These are phyloP conservation scores for Cladosporium phlei DNA, from an alignment of 2,329 filamentous ascomycete species.

Conservation along the genomic window DNA sequence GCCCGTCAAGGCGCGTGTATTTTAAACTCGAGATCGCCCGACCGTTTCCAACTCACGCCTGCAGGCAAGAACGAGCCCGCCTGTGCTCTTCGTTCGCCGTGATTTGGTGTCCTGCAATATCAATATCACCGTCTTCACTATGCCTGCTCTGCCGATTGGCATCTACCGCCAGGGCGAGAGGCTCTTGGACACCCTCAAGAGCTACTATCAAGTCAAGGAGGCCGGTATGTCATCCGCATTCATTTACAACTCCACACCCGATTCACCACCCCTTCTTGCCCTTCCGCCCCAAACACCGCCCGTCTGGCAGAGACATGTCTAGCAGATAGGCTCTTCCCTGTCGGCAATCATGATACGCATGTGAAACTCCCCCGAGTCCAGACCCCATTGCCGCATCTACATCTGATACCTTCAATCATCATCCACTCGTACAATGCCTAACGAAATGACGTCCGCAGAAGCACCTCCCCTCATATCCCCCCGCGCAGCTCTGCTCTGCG, in stretches of 20 bases:
- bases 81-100: conserved; percentile 1
- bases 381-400: no score
- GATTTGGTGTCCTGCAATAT: conserved; percentile 2
- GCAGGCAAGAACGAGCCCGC: not conserved
- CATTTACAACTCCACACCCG: not conserved
- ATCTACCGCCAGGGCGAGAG: conserved; percentile 11
- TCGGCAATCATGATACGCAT: no score
- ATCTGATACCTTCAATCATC: not conserved
- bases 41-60: not conserved
- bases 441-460: conserved; percentile 23
- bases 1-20: not conserved
- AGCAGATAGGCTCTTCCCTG: not conserved
- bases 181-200: conserved; percentile 14
- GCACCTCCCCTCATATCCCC: conserved; percentile 21
- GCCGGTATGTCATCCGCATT: conserved; percentile 15
- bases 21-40: conserved; percentile 4
- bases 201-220: conserved; percentile 16
- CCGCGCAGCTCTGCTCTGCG: conserved; percentile 28
- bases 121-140: conserved; percentile 13
- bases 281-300: not conserved
- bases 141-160: conserved; percentile 14
- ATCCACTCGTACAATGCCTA: not conserved
- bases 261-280: not conserved
- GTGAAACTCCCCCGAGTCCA: no score
- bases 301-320: conserved; percentile 10